Evolutionary conservation across 2,329 filamentous ascomycete genomes (phyloP).

Genomic region (Beauveria sp.): DNA sequence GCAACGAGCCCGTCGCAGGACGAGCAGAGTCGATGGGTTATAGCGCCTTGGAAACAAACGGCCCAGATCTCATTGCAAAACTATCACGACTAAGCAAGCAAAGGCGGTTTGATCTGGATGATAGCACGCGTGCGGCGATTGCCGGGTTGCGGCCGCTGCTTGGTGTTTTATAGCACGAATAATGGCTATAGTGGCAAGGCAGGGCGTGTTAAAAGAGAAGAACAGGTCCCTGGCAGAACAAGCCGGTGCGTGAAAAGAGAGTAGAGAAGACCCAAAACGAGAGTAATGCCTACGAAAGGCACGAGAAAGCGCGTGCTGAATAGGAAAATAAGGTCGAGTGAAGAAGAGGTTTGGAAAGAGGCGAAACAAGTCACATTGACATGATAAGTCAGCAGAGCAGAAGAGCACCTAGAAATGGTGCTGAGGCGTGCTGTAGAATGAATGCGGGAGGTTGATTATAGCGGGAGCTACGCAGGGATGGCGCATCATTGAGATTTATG

Average conservation of each 20-base stretch:
- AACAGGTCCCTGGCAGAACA: background rate
- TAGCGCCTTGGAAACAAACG: constrained; percentile 2
- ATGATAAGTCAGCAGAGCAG: constrained; percentile 12
- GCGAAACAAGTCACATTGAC: constrained; percentile 7
- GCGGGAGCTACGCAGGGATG: background rate
- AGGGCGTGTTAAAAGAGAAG: background rate
- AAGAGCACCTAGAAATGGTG: background rate
- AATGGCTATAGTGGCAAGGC: background rate
- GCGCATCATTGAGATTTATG: background rate
- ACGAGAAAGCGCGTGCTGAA: background rate
- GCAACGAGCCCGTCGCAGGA: background rate
- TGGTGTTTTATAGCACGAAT: constrained; percentile 1
- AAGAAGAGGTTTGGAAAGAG: constrained; percentile 2
- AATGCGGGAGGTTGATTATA: background rate
- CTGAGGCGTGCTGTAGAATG: background rate
- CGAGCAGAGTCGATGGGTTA: background rate
- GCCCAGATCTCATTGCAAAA: background rate
- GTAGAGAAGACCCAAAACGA: background rate
- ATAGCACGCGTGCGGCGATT: background rate
- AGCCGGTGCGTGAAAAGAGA: background rate
- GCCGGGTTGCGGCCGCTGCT: background rate
- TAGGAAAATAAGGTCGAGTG: background rate
- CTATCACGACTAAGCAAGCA: background rate
- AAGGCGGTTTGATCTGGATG: background rate
- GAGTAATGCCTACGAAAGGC: constrained; percentile 4